phyloP scores from a whole-genome alignment of 495 filamentous ascomycete species.

The Immersiella caudata region DNA sequence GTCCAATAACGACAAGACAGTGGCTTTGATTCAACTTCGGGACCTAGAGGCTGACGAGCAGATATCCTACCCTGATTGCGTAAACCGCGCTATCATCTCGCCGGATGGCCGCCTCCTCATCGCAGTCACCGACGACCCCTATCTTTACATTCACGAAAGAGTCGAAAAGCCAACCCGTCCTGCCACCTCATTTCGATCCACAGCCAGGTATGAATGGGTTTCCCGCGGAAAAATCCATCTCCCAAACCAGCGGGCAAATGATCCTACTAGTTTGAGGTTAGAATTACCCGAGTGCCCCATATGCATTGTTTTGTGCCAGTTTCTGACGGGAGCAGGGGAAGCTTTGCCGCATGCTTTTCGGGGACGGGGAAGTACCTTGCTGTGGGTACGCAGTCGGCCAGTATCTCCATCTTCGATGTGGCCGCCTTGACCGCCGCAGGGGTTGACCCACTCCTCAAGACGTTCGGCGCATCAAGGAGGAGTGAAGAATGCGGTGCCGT shows the following conservation, averaged over 20 bases:
- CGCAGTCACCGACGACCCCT: slow-evolving; percentile 82
- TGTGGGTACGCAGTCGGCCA: slow-evolving; percentile 60
- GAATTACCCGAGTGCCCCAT: background rate
- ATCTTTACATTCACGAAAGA: slow-evolving; percentile 74
- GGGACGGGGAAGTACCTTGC: slow-evolving; percentile 54
- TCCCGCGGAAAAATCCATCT: slow-evolving; percentile 48
- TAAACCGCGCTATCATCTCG: slow-evolving; percentile 91
- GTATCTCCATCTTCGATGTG: slow-evolving; percentile 56
- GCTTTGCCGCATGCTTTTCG: slow-evolving; percentile 59
- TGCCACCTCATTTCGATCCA: slow-evolving; percentile 8
- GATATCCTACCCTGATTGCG: slow-evolving; percentile 72
- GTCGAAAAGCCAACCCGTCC: slow-evolving; percentile 23
- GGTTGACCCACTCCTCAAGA: slow-evolving; percentile 45
- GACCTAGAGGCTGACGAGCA: slow-evolving; percentile 58
- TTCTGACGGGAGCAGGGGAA: slow-evolving; percentile 45
- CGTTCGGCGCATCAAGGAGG: slow-evolving; percentile 60
- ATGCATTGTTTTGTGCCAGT: background rate
- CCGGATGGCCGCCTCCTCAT: slow-evolving; percentile 81
- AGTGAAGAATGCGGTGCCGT: slow-evolving; percentile 72
- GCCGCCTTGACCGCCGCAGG: slow-evolving; percentile 40
- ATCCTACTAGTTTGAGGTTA: slow-evolving; percentile 45
- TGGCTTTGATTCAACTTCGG: slow-evolving; percentile 72
- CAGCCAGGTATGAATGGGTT: slow-evolving; percentile 44
- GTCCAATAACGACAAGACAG: slow-evolving; percentile 85
- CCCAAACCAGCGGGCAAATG: slow-evolving; percentile 50